These are phyloP conservation scores for Beauveria medogensis DNA, from an alignment of 2,329 filamentous ascomycete species.

Conservation along the genomic window DNA sequence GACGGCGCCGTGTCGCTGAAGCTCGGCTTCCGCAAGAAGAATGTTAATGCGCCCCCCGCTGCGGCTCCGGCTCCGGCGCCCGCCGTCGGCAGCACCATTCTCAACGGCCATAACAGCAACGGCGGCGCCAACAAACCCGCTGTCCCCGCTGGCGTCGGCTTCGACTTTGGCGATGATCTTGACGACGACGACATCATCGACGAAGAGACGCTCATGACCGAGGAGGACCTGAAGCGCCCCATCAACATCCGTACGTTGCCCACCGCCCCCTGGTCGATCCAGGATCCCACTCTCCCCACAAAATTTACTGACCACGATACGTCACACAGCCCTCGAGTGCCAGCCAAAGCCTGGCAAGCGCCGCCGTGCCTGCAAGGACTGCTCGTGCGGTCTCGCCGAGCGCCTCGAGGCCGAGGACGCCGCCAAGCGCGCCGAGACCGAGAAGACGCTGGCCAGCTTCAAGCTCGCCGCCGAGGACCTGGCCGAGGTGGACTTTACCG, in stretches of 20 bases:
- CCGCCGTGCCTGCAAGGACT: constrained; percentile 93
- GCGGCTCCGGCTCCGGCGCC: constrained; percentile 4
- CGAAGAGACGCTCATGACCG: constrained; percentile 78
- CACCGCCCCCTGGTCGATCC: neutral
- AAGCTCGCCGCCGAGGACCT: constrained; percentile 73
- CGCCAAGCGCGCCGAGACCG: constrained; percentile 58
- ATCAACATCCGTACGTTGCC: constrained; percentile 67
- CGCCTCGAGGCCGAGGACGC: constrained; percentile 79
- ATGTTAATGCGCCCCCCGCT: constrained; percentile 14
- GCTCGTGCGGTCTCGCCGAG: constrained; percentile 85
- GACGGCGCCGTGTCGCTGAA: constrained; percentile 48
- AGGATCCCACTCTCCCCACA: neutral
- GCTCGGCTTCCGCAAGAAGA: constrained; percentile 30
- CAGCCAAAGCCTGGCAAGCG: constrained; percentile 81
- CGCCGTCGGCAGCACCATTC: constrained; percentile 19
- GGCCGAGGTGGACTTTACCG: constrained; percentile 85
- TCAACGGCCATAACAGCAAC: constrained; percentile 44
- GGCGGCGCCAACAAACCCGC: constrained; percentile 29
- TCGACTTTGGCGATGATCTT: constrained; percentile 59
- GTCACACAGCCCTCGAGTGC: constrained; percentile 63
- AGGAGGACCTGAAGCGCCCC: constrained; percentile 71
- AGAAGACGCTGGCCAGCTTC: constrained; percentile 56
- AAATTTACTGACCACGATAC: constrained; percentile 19
- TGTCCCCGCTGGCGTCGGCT: constrained; percentile 53
- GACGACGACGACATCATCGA: constrained; percentile 83